These are phyloP conservation scores for Echinochloa phyllopogon DNA, from an alignment of 176 grass and related monocot genomes.

Conservation along the genomic window DNA sequence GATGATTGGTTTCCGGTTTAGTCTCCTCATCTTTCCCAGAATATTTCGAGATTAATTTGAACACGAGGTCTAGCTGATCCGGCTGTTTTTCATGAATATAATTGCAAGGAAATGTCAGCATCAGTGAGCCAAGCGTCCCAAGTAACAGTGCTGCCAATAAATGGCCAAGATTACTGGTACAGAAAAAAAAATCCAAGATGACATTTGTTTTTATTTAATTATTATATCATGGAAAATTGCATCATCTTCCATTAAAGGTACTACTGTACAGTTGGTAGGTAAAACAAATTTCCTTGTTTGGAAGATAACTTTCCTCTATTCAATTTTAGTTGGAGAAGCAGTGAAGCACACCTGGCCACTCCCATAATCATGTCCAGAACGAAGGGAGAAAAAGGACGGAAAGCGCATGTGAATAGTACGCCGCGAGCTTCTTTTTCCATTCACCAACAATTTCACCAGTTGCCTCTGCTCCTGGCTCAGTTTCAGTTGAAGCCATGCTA, in stretches of 20 bases:
- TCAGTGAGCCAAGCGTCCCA: neutral
- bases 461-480: neutral
- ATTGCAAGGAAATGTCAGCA: neutral
- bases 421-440: neutral
- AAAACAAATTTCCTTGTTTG: neutral
- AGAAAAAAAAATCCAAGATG: neutral
- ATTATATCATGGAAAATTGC: neutral
- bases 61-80: slow-evolving; percentile 3
- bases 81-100: neutral
- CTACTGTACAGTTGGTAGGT: neutral
- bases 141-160: neutral
- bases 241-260: neutral
- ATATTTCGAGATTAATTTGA: slow-evolving; percentile 25
- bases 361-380: neutral
- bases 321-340: neutral
- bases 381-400: neutral
- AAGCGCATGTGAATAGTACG: neutral
- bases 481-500: neutral
- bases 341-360: neutral
- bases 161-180: neutral
- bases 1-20: slow-evolving; percentile 9
- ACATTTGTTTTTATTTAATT: neutral
- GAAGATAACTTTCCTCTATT: neutral
- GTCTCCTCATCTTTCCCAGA: neutral
- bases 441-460: neutral